Base-by-base conservation (phyloP, 176 grass and related monocot species). In the Musa troglodytarum region DNA sequence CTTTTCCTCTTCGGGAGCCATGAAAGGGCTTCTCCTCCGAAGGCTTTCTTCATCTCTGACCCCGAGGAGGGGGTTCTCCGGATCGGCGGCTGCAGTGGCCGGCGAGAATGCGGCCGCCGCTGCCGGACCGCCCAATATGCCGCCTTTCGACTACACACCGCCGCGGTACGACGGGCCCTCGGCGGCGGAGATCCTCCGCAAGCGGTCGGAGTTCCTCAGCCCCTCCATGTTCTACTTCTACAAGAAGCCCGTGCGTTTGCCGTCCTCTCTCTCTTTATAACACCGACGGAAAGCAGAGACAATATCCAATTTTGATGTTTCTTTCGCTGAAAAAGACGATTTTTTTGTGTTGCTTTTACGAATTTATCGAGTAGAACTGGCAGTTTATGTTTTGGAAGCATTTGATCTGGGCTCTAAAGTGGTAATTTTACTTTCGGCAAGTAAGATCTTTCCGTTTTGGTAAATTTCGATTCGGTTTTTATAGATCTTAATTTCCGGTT, bases 141-240 rank as follows among this genome's bases (percentile, higher is more conserved):
- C 94, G 49, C 75, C 29, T 19, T 93, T 97, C 87, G 80, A 81
- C 62, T 93, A 93, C 75, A 75, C 72, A 21, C 90, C 94, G 62
- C 90, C 82, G n/a, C 90, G 82, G 54, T 97, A 97, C 72, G 78
- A 93, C 7, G 94, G 94, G 54, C 94, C 90, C 14, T 83, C 83
- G 21, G 49, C 84, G 9, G 90, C 82, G 3, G 90, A 97, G 74
- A 89, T 97, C 79, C 82, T 90, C 26, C 68, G 69, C 72, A 97
- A 93, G 86, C 84, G 94, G 63, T 12, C 79, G 14, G 53, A 93
- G 87, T 97, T 92, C 82, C 86, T 97, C 70, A 93, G 94, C 83
- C 94, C 90, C 1, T 93, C 94, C 34, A 69, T 93, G 71, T 97
- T 91, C 88, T 74, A 87, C 86, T 93, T 93, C 80, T 97, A 93